A percentile compares a stretch with the other conserved stretches of the same genome.
These are phyloP conservation scores for Euphorbia schlechtendalii DNA, from an alignment of 441 rosid species.

Conservation along the genomic window DNA sequence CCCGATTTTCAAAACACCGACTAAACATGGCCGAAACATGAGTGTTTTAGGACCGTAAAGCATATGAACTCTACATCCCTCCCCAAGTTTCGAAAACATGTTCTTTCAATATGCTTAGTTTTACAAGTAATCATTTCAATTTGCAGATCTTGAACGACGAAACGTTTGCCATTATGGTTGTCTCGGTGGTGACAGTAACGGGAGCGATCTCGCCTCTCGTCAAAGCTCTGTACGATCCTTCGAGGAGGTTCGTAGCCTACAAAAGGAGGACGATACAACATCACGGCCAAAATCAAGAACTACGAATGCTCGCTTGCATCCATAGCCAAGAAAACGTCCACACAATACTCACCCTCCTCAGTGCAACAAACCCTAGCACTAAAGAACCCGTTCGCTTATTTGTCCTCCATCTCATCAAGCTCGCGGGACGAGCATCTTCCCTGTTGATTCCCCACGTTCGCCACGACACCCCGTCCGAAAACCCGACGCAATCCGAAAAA, in stretches of 20 bases:
- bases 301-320: slow-evolving; percentile 43
- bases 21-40: too few relatives aligned
- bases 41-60: too few relatives aligned
- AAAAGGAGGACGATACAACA: slow-evolving; percentile 22
- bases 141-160: slow-evolving; percentile 30
- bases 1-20: too few relatives aligned
- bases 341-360: slow-evolving; percentile 31
- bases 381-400: slow-evolving; percentile 29
- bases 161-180: slow-evolving; percentile 25
- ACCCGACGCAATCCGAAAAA: slow-evolving; percentile 15
- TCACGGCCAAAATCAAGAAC: slow-evolving; percentile 29
- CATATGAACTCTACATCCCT: neutral
- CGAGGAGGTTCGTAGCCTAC: slow-evolving; percentile 32
- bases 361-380: slow-evolving; percentile 26
- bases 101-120: slow-evolving; percentile 8
- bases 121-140: slow-evolving; percentile 10
- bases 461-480: slow-evolving; percentile 16
- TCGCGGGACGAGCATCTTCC: slow-evolving; percentile 36
- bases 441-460: slow-evolving; percentile 19
- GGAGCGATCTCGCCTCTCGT: slow-evolving; percentile 28
- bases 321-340: slow-evolving; percentile 39
- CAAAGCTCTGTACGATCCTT: slow-evolving; percentile 30
- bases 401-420: slow-evolving; percentile 43
- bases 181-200: slow-evolving; percentile 22
- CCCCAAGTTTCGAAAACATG: neutral